A percentile compares a stretch with the other conserved stretches of the same genome.
phyloP scores from a whole-genome alignment of 78 protist genomes.

The Corallochytrium limacisporum region DNA sequence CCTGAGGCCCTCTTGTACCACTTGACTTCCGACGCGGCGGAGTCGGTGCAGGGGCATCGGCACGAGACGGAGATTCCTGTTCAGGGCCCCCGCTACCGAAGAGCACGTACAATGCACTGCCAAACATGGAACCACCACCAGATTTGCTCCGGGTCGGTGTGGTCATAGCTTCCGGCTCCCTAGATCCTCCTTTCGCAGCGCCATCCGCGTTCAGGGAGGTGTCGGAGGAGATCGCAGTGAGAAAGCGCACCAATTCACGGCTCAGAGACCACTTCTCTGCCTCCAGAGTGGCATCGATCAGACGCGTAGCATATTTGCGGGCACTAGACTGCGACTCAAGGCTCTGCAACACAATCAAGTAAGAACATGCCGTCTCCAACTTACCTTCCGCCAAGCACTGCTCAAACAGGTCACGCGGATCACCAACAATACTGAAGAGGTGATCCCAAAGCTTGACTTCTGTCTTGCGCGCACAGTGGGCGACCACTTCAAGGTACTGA shows the following conservation, averaged over 20 bases:
- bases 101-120: too few species aligned
- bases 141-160: too few species aligned
- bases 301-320: background rate
- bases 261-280: background rate
- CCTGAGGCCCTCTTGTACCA: background rate
- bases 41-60: background rate
- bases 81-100: too few species aligned
- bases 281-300: slow-evolving; percentile 12
- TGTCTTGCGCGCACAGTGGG: slow-evolving; percentile 31
- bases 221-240: background rate
- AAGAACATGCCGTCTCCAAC: slow-evolving; percentile 5
- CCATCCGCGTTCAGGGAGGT: too few species aligned
- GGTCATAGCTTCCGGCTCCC: too few species aligned
- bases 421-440: slow-evolving; percentile 11
- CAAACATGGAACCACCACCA: too few species aligned
- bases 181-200: too few species aligned
- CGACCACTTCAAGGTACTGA: slow-evolving; percentile 12
- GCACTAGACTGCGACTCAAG: slow-evolving; percentile 5
- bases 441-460: slow-evolving; percentile 15
- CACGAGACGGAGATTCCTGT: background rate
- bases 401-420: background rate
- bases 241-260: background rate
- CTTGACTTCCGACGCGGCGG: background rate
- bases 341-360: slow-evolving; percentile 2
- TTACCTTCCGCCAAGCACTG: background rate